Percentiles rank a stretch among this genome's conserved stretches.
These are phyloP conservation scores for Dorcoceras hygrometricum DNA, from an alignment of 257 asterid species.

Conservation along the genomic window DNA sequence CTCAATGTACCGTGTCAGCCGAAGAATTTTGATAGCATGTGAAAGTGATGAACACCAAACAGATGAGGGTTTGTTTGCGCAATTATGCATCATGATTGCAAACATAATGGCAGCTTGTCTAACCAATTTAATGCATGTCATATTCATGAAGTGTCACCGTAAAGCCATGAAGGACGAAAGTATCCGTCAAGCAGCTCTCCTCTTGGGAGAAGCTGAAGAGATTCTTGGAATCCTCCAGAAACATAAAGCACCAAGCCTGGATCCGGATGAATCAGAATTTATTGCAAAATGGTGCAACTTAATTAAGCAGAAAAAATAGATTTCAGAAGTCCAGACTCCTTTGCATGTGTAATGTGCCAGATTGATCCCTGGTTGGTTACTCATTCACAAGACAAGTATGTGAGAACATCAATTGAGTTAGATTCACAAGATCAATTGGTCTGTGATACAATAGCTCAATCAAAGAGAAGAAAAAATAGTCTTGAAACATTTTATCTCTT, in stretches of 20 bases:
- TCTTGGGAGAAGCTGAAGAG: slow-evolving; percentile 41
- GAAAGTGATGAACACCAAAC: slow-evolving; percentile 21
- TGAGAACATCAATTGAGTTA: background rate
- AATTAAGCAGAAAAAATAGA: slow-evolving; percentile 23
- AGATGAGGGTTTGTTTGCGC: slow-evolving; percentile 33
- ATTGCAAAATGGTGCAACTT: slow-evolving; percentile 37
- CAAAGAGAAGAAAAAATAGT: background rate
- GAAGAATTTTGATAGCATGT: slow-evolving; percentile 13
- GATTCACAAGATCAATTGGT: background rate
- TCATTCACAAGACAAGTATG: background rate
- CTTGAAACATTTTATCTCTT: no score
- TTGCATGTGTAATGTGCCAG: background rate
- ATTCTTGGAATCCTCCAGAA: slow-evolving; percentile 37
- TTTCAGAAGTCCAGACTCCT: background rate
- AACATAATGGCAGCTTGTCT: slow-evolving; percentile 43
- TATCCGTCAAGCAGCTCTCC: slow-evolving; percentile 35
- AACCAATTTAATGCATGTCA: slow-evolving; percentile 31
- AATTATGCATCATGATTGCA: slow-evolving; percentile 32
- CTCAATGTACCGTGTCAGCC: slow-evolving; percentile 14
- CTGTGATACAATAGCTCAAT: background rate
- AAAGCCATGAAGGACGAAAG: slow-evolving; percentile 30
- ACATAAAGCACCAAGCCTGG: slow-evolving; percentile 24
- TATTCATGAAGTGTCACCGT: slow-evolving; percentile 36
- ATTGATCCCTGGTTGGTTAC: background rate
- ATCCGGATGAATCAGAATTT: slow-evolving; percentile 27